Evolutionary conservation across 129 eudicot genomes (phyloP).

Genomic region (Glebionis coronaria): DNA sequence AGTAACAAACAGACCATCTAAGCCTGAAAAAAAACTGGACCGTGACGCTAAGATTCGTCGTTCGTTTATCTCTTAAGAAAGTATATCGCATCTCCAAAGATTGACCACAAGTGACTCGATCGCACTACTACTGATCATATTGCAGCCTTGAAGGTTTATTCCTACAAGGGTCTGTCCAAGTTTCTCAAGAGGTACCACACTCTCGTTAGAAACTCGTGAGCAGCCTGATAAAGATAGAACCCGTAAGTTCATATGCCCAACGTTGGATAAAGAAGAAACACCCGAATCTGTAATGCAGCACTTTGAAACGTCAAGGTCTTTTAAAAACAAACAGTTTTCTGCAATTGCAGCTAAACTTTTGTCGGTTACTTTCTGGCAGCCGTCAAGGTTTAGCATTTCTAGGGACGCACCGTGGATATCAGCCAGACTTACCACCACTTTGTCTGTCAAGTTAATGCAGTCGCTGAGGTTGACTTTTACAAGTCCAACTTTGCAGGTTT

Average conservation of each 20-base stretch:
- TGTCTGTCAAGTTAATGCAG: constrained; percentile 61
- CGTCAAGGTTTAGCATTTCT: constrained; percentile 67
- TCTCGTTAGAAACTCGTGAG: constrained; percentile 53
- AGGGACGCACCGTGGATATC: constrained; percentile 68
- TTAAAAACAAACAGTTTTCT: constrained; percentile 47
- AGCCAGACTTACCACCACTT: constrained; percentile 41
- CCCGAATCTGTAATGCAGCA: constrained; percentile 70
- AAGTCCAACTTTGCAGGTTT: constrained; percentile 49
- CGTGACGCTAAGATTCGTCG: constrained; percentile 15
- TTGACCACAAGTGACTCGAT: constrained; percentile 57
- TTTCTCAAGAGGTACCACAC: constrained; percentile 43
- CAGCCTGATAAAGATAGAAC: constrained; percentile 83
- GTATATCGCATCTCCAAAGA: constrained; percentile 92
- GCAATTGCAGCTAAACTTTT: constrained; percentile 58
- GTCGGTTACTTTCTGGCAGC: constrained; percentile 65
- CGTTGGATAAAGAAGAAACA: constrained; percentile 45
- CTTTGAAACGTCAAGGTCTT: constrained; percentile 80
- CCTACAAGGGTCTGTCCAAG: constrained; percentile 67
- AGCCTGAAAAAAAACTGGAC: constrained; percentile 34
- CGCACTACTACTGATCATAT: constrained; percentile 49
- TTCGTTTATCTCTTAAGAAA: constrained; percentile 32
- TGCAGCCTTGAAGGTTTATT: constrained; percentile 76
- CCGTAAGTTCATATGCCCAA: constrained; percentile 42
- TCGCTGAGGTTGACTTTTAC: constrained; percentile 59
- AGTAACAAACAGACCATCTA: constrained; percentile 23